phyloP scores from a whole-genome alignment of 1,284 basidiomycete species.

The Apiotrichum siamense region DNA sequence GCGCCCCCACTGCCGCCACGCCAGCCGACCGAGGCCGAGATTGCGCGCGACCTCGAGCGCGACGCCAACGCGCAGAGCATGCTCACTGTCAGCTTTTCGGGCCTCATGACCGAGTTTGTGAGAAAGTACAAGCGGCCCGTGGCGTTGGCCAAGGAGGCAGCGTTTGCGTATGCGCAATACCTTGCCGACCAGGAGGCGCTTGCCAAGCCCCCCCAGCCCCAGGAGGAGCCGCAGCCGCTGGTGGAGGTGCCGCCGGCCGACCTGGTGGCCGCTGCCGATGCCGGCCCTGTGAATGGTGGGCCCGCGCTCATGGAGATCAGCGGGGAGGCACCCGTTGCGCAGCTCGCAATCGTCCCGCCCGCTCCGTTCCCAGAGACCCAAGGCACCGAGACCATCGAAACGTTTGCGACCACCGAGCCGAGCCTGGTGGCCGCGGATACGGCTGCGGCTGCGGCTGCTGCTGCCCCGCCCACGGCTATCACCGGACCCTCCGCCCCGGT shows the following conservation, averaged over 20 bases:
- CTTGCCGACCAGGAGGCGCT: conserved; percentile 24
- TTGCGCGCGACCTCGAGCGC: conserved; percentile 73
- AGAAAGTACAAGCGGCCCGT: conserved; percentile 90
- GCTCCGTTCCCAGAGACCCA: background rate
- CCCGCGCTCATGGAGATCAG: background rate
- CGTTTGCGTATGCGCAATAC: conserved; percentile 12
- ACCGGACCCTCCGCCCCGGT: too few relatives aligned
- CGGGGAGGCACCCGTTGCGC: background rate
- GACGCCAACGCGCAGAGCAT: conserved; percentile 74
- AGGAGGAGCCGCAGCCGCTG: background rate
- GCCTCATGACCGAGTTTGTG: conserved; percentile 81
- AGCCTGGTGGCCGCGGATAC: background rate
- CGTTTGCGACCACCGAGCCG: conserved; percentile 1
- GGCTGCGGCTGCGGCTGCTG: background rate
- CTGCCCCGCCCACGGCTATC: background rate
- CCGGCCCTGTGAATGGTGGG: background rate
- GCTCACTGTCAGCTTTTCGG: conserved; percentile 78
- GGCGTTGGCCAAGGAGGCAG: conserved; percentile 58
- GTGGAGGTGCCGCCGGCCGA: background rate
- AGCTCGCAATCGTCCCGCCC: background rate
- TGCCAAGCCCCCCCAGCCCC: conserved; percentile 6
- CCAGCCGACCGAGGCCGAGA: conserved; percentile 72
- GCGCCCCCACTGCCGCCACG: conserved; percentile 86
- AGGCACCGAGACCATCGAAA: background rate
- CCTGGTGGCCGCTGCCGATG: background rate